Evolutionary conservation across 768 basidiomycete genomes (phyloP).

Genomic region (Termitomyces sp.): DNA sequence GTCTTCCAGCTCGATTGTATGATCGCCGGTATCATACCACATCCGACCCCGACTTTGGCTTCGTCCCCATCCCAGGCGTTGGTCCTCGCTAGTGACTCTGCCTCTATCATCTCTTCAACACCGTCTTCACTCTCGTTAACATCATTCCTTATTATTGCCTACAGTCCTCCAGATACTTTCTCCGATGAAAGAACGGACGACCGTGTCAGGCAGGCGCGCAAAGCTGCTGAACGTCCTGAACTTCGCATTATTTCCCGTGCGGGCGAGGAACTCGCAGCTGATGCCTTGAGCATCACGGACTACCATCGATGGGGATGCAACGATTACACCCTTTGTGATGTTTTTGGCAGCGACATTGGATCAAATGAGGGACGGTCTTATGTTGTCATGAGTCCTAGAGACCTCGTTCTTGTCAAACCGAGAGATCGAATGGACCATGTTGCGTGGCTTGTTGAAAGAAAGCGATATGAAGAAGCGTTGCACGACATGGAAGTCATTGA

Average conservation of each 20-base stretch:
- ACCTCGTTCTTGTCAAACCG: slow-evolving; percentile 82
- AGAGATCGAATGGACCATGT: slow-evolving; percentile 90
- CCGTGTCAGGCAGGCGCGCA: slow-evolving; percentile 70
- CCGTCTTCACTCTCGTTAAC: slow-evolving; percentile 37
- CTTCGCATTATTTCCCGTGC: slow-evolving; percentile 84
- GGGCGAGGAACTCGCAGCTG: slow-evolving; percentile 85
- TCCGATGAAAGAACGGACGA: slow-evolving; percentile 72
- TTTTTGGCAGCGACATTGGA: slow-evolving; percentile 23
- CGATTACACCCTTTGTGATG: slow-evolving; percentile 75
- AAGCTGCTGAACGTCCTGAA: slow-evolving; percentile 89
- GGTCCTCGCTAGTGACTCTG: slow-evolving; percentile 9
- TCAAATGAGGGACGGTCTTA: slow-evolving; percentile 52
- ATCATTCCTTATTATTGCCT: slow-evolving; percentile 85
- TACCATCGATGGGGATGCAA: slow-evolving; percentile 89
- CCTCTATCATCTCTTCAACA: slow-evolving; percentile 10
- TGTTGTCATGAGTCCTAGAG: slow-evolving; percentile 82
- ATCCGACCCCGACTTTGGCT: slow-evolving; percentile 42
- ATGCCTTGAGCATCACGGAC: slow-evolving; percentile 74
- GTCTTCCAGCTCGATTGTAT: slow-evolving; percentile 94
- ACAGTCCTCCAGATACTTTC: slow-evolving; percentile 74
- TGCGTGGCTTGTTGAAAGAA: slow-evolving; percentile 84
- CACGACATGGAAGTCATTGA: slow-evolving; percentile 71
- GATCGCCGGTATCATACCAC: slow-evolving; percentile 87
- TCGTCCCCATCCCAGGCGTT: slow-evolving; percentile 16
- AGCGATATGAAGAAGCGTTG: slow-evolving; percentile 87